Base-by-base conservation (phyloP, 495 filamentous ascomycete genomes). In the Neurospora sp. region DNA sequence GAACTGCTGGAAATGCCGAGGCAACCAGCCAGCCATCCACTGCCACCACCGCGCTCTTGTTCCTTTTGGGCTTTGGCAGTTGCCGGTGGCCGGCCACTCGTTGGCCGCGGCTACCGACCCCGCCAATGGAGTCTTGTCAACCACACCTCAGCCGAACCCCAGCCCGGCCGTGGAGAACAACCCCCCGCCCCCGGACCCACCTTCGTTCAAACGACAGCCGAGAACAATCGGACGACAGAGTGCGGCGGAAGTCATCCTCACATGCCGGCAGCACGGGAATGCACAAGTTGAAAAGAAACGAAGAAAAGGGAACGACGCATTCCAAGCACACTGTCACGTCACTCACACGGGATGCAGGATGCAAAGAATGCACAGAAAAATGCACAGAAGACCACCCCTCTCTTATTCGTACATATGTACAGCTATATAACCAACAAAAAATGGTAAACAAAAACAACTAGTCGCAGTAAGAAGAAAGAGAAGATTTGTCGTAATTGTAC, bases 1-100 rank as follows among this genome's bases (percentile, higher is more conserved):
- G 54, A 35, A 62, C 54, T 35, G 54, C 23, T 62, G 42, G 27
- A 69, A 69, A 72, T 72, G 71, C 71, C 71, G 71, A 72, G 71
- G 71, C 71, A 72, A 35, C 41, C 31, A 66, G 27, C 35, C 71
- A 62, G 23, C 70, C 54, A 62, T 62, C 20, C 46, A 54, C 46
- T 35, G 35, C 35, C 35, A 35, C 35, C 35, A 35, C 4, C 20
- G 20, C 46, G 46, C 49, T 31, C 49, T 60, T 60, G 49, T 31
- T 31, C 54, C 16, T 23, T 62, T 62, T 62, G 23, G 23, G 12
- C 54, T 62, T 12, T 62, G 54, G 54, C 54, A 62, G 54, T 62
- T 62, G 54, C 54, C 54, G 54, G 54, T 23, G 23, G 23, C 49
- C 49, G 12, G 23, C 23, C 49, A 60, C 23, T 60, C 23, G 23